Percentiles rank a stretch among this genome's conserved stretches.
Evolutionary conservation across 2,329 filamentous ascomycete genomes (phyloP).

Genomic region (Epichloe coenophiala): DNA sequence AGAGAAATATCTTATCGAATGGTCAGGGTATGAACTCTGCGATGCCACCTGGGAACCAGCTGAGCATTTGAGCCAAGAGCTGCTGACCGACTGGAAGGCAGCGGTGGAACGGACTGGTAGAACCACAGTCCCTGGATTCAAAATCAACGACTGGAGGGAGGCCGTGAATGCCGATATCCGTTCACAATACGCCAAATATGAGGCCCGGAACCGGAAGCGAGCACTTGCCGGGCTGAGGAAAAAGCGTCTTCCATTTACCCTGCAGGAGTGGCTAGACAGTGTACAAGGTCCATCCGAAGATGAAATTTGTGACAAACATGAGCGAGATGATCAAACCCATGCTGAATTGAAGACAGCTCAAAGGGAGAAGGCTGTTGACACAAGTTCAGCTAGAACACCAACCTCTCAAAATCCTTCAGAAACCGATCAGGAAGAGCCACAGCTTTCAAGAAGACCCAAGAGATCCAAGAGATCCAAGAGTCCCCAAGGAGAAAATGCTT

Average conservation of each 20-base stretch:
- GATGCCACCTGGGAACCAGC: constrained; percentile 38
- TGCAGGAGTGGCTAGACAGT: constrained; percentile 3
- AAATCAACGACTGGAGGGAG: constrained; percentile 23
- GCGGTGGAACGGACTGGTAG: constrained; percentile 22
- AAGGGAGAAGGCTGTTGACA: background rate
- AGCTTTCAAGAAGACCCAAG: background rate
- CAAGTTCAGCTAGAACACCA: background rate
- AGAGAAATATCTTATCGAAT: constrained; percentile 22
- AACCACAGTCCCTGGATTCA: constrained; percentile 22
- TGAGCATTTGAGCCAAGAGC: constrained; percentile 24
- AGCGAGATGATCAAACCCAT: background rate
- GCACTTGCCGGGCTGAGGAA: constrained; percentile 17
- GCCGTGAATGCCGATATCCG: constrained; percentile 16
- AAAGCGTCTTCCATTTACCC: background rate
- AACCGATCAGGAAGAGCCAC: background rate
- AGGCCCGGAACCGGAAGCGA: constrained; percentile 31
- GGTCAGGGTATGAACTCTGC: constrained; percentile 21
- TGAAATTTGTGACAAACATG: background rate
- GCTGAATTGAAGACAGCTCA: background rate
- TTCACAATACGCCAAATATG: constrained; percentile 23
- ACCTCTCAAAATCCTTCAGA: background rate
- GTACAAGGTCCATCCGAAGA: constrained; percentile 2
- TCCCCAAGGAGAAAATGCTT: background rate
- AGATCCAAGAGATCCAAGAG: background rate
- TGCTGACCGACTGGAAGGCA: constrained; percentile 30